Evolutionary conservation across 371 early-diverging fungal species (phyloP), one percentile per base, ranked within the genome.

Genomic region (Batrachochytrium dendrobatidis): DNA sequence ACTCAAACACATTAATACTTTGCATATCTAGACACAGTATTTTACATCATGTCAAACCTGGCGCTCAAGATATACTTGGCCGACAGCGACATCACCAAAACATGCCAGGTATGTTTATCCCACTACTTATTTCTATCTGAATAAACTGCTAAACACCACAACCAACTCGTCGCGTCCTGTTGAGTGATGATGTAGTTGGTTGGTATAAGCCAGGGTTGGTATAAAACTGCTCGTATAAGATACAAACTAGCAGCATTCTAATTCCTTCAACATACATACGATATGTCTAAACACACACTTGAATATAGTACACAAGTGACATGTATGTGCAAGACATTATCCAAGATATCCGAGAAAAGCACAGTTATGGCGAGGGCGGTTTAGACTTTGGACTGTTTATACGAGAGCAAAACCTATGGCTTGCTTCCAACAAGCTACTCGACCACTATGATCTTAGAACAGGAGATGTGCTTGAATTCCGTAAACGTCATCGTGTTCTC

Each of bases 381-480:
- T n/a, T 57, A 15, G 81, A 79, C 61, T 74, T 80, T 44, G 75
- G 72, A 1, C 66, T 82, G 45, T 67, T 71, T 49, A 70, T 67
- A 63, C 77, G 76, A 20, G 76, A 73, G 1, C 52, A 59, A 7
- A 64, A 67, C 26, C 72, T 73, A 61, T 82, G 83, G 83, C 71
- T 82, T 20, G 56, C 53, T 5, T 56, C 68, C 0, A 61, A 59
- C 34, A 77, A 74, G 58, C 58, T 76, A 10, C 61, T 82, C 3
- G 79, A 76, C 53, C 79, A 65, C 53, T 82, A 82, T 62, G 80
- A 81, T 45, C 45, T 82, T 15, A 73, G 68, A 35, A 60, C 69
- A 24, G 78, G 77, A 25, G 79, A 81, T 49, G 45, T 56, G 17
- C 59, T 82, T 1, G 79, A 80, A 44, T 80, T 71, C 61, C 75